phyloP scores from a whole-genome alignment of 176 grass and related monocot species.

The Zizania latifolia region DNA sequence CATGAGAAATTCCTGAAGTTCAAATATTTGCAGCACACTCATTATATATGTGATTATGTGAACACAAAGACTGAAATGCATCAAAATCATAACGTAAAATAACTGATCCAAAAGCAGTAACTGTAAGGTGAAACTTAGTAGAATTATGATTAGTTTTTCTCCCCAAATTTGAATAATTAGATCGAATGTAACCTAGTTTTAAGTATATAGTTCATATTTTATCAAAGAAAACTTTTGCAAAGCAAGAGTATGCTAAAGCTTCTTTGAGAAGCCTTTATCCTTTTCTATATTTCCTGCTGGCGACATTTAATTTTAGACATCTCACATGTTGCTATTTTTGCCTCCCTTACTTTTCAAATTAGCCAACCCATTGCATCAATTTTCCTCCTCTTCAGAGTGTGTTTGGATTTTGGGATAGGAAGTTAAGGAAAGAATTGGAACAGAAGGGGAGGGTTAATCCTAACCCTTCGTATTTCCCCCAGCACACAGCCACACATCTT shows the following conservation, averaged over 20 bases:
- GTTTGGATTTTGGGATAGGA: too few species aligned
- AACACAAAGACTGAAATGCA: neutral
- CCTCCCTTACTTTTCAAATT: neutral
- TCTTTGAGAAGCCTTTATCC: neutral
- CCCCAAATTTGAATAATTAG: neutral
- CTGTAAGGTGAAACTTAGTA: neutral
- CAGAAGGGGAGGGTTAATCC: too few species aligned
- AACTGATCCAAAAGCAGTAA: neutral
- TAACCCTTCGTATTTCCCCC: too few species aligned
- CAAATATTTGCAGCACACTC: neutral
- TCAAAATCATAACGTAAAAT: neutral
- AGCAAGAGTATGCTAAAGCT: neutral
- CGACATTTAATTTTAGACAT: neutral
- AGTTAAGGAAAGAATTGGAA: too few species aligned
- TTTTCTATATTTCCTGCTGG: neutral
- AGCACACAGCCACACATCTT: too few species aligned
- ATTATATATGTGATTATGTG: neutral
- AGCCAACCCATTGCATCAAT: neutral
- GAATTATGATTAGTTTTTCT: neutral
- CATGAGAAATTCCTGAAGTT: neutral
- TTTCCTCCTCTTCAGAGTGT: neutral
- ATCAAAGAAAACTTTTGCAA: slow-evolving; percentile 4
- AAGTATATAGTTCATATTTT: neutral
- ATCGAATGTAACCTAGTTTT: neutral
- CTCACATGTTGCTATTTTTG: neutral